A percentile compares a stretch with the other conserved stretches of the same genome.
Conservation (phyloP, 2,329 filamentous ascomycete species). For the Fusarium drepaniforme region DNA sequence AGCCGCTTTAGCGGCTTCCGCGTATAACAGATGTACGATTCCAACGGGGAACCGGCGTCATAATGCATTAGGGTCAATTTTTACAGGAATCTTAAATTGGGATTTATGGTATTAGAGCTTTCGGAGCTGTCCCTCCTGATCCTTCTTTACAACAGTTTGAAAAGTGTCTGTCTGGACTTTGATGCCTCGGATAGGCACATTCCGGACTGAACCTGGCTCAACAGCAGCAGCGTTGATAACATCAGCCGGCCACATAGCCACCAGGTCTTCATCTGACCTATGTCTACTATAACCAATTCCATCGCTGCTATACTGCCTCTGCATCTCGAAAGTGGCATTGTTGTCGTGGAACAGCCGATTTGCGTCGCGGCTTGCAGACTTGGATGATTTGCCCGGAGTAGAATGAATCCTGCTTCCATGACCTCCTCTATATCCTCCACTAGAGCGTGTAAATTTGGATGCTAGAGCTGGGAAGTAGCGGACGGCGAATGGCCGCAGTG, state of each 20-base stretch:
- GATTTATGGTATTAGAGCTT: background rate
- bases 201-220: background rate
- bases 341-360: background rate
- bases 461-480: background rate
- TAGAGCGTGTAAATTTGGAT: background rate
- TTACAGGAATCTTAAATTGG: background rate
- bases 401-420: background rate
- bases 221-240: background rate
- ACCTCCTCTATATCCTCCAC: background rate
- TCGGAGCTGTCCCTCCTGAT: background rate
- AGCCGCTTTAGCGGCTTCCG: background rate
- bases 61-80: background rate
- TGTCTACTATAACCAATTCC: background rate
- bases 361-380: background rate
- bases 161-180: background rate
- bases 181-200: background rate
- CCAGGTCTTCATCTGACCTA: background rate
- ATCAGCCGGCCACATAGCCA: background rate
- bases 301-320: background rate
- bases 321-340: background rate
- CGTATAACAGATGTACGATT: background rate
- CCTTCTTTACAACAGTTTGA: background rate
- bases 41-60: background rate
- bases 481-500: background rate
- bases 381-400: background rate